A percentile compares a stretch with the other conserved stretches of the same genome.
Evolutionary conservation across 768 basidiomycete species (phyloP).

Genomic region (Tylopilus rubrobrunneus): DNA sequence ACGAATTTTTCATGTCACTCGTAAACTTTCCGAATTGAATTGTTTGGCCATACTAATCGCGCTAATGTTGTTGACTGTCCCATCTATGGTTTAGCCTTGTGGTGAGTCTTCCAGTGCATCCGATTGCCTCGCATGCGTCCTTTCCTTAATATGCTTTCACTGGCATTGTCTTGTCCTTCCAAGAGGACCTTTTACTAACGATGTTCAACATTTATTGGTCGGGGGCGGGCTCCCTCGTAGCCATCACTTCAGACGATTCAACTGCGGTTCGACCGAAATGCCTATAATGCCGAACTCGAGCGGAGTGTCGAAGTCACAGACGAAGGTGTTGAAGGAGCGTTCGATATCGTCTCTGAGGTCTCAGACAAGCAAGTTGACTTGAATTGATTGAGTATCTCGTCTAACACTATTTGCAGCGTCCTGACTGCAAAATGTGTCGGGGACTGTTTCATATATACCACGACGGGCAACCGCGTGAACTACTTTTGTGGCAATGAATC

Average conservation of each 20-base stretch:
- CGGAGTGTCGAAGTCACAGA: conserved; percentile 72
- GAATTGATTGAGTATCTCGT: background rate
- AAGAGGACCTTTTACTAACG: background rate
- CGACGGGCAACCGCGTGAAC: conserved; percentile 51
- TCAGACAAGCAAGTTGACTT: conserved; percentile 60
- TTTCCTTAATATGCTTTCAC: conserved; percentile 35
- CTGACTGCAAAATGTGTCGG: conserved; percentile 99
- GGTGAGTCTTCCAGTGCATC: too few species aligned
- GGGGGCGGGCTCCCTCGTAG: conserved; percentile 82
- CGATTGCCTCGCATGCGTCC: too few species aligned
- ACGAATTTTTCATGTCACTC: too few species aligned
- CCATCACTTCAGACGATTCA: conserved; percentile 83
- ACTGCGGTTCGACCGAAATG: conserved; percentile 85
- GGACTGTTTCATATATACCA: conserved; percentile 98
- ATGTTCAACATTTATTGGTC: conserved; percentile 80
- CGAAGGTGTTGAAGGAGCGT: conserved; percentile 95
- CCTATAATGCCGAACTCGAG: conserved; percentile 77
- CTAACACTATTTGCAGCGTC: conserved; percentile 46
- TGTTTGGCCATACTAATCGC: too few species aligned
- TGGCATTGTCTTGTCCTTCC: background rate
- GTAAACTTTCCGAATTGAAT: too few species aligned
- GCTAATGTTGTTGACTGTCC: too few species aligned
- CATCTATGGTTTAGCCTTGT: too few species aligned
- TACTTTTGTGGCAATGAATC: too few species aligned
- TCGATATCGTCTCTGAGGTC: conserved; percentile 88